A percentile compares a stretch with the other conserved stretches of the same genome.
Conservation (phyloP, 2,329 filamentous ascomycete genomes). For the Monosporascus sp. region DNA sequence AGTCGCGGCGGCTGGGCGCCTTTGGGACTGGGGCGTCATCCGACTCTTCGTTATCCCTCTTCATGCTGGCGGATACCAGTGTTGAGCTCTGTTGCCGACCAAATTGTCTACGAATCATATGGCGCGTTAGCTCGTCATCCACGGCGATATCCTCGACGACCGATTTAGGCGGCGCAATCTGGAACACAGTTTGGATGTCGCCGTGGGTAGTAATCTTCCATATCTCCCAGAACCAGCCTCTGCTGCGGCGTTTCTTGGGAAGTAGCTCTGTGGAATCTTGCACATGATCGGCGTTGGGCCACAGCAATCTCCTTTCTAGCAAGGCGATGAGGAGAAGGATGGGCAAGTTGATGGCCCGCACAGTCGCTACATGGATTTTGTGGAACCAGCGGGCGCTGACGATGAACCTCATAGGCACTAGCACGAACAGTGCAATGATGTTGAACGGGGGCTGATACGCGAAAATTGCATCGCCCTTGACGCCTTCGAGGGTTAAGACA, state of each 20-base stretch:
- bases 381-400: conserved; percentile 82
- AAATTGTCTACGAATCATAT: conserved; percentile 54
- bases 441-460: conserved; percentile 82
- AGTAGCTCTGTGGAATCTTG: conserved; percentile 14
- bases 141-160: conserved; percentile 52
- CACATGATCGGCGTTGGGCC: conserved; percentile 37
- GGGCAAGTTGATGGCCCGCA: conserved; percentile 70
- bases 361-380: conserved; percentile 76
- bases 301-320: conserved; percentile 65
- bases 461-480: conserved; percentile 79
- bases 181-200: conserved; percentile 68
- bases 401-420: conserved; percentile 74
- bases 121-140: conserved; percentile 53
- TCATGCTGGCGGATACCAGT: conserved; percentile 7
- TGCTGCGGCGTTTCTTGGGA: conserved; percentile 20
- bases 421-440: conserved; percentile 66
- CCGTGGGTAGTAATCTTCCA: conserved; percentile 66
- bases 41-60: conserved; percentile 5
- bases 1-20: conserved; percentile 45
- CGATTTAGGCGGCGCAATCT: conserved; percentile 61
- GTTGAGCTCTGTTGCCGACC: conserved; percentile 39
- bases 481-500: conserved; percentile 77
- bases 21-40: conserved; percentile 15
- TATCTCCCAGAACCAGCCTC: conserved; percentile 58
- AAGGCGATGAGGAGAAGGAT: conserved; percentile 66